A percentile compares a stretch with the other conserved stretches of the same genome.
Evolutionary conservation across 2,329 filamentous ascomycete genomes (phyloP).

Genomic region (Colletotrichum phormii): DNA sequence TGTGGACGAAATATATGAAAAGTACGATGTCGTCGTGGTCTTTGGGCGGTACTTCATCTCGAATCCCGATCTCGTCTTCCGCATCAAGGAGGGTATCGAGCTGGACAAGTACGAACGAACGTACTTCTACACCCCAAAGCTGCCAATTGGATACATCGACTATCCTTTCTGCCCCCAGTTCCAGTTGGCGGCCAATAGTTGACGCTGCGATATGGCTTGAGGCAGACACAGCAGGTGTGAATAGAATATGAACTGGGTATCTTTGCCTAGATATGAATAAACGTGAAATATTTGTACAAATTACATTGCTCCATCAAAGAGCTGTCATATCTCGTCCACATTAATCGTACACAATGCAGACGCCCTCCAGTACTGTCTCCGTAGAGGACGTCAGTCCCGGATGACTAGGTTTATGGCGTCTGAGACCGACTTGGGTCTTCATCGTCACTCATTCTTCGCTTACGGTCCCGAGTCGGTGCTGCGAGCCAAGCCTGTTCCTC

Average conservation of each 20-base stretch:
- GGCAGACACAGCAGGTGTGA: not conserved
- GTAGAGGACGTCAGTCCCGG: not conserved
- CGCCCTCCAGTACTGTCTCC: too few relatives aligned
- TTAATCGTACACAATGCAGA: not conserved
- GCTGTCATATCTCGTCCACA: not conserved
- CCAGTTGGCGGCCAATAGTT: conserved; percentile 19
- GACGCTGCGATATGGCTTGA: too few relatives aligned
- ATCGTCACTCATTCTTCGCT: conserved; percentile 18
- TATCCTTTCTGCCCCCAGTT: conserved; percentile 42
- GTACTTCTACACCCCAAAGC: conserved; percentile 44
- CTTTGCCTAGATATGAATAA: not conserved
- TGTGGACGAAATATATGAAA: conserved; percentile 41
- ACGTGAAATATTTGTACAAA: not conserved
- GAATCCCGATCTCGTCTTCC: conserved; percentile 48
- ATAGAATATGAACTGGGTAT: not conserved
- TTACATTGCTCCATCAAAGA: not conserved
- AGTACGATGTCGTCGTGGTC: conserved; percentile 42
- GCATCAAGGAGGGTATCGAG: conserved; percentile 42
- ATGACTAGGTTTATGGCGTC: not conserved
- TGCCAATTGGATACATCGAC: conserved; percentile 39
- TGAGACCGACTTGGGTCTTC: not conserved
- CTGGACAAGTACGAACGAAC: conserved; percentile 43
- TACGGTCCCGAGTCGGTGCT: conserved; percentile 21
- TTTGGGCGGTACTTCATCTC: conserved; percentile 50
- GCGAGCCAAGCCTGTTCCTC: conserved; percentile 8